phyloP scores from a whole-genome alignment of 305 asterid species.

The Solanum hybrid region DNA sequence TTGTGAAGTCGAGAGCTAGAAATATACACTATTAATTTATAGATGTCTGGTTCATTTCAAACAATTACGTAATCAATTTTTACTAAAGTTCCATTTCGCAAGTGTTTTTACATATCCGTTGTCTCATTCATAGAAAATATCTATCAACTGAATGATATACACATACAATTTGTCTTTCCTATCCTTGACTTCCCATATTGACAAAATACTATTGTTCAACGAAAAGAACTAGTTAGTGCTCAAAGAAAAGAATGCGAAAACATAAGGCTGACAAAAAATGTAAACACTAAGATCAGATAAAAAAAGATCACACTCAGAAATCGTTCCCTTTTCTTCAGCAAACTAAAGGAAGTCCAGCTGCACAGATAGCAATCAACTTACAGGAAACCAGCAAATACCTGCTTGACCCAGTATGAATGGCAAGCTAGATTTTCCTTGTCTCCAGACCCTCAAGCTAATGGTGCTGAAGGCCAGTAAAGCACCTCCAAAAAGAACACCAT shows the following conservation, averaged over 20 bases:
- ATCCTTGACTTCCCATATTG: not conserved
- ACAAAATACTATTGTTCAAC: not conserved
- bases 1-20: not conserved
- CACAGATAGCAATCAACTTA: not conserved
- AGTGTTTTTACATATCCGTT: not conserved
- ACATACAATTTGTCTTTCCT: not conserved
- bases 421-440: constrained; percentile 74
- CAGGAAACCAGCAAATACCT: constrained; percentile 33
- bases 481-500: constrained; percentile 64
- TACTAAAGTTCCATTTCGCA: not conserved
- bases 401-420: constrained; percentile 85
- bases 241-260: not conserved
- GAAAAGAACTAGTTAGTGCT: not conserved
- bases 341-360: not conserved
- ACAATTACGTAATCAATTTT: not conserved
- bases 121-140: not conserved
- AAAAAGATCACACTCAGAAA: not conserved
- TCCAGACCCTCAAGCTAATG: constrained; percentile 69
- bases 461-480: constrained; percentile 68
- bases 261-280: not conserved
- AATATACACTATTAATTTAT: not conserved
- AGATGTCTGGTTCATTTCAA: not conserved
- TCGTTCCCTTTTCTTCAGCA: not conserved
- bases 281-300: not conserved
- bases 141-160: not conserved